phyloP scores from a whole-genome alignment of 768 basidiomycete species.

The Lactarius indigo region DNA sequence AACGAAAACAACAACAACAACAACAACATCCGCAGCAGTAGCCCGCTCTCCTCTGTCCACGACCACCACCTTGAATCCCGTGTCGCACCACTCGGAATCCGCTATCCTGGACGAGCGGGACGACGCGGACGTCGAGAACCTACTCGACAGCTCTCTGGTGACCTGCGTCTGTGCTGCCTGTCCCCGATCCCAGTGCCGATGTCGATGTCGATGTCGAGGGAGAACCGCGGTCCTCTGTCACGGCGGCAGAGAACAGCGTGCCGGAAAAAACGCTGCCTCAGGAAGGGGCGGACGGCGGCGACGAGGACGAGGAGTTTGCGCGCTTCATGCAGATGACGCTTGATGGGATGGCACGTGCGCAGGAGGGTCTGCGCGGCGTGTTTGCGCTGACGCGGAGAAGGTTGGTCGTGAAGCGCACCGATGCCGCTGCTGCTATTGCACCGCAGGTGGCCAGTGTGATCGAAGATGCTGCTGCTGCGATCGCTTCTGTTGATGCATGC shows the following conservation, averaged over 20 bases:
- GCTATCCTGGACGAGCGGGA: conserved; percentile 17
- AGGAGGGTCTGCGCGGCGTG: conserved; percentile 22
- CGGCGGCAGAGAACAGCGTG: neutral
- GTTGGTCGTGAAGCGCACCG: neutral
- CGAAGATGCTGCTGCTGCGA: neutral
- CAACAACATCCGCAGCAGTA: neutral
- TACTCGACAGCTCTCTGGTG: neutral
- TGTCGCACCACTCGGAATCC: neutral
- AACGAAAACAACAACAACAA: neutral
- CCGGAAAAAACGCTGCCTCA: neutral
- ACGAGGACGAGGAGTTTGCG: conserved; percentile 16
- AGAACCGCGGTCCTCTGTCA: conserved; percentile 16
- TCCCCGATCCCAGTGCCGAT: neutral
- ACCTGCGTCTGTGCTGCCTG: neutral
- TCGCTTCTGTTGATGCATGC: neutral
- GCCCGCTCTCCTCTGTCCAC: conserved; percentile 16
- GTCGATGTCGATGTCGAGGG: neutral
- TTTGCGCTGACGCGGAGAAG: conserved; percentile 14
- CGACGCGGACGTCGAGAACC: conserved; percentile 22
- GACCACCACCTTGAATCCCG: neutral
- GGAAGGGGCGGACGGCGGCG: neutral
- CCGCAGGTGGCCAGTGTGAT: neutral
- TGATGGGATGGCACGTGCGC: conserved; percentile 20
- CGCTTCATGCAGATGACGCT: conserved; percentile 23
- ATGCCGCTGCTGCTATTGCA: neutral